phyloP scores from a whole-genome alignment of 2,329 filamentous ascomycete genomes.

The Beauveria varroae region DNA sequence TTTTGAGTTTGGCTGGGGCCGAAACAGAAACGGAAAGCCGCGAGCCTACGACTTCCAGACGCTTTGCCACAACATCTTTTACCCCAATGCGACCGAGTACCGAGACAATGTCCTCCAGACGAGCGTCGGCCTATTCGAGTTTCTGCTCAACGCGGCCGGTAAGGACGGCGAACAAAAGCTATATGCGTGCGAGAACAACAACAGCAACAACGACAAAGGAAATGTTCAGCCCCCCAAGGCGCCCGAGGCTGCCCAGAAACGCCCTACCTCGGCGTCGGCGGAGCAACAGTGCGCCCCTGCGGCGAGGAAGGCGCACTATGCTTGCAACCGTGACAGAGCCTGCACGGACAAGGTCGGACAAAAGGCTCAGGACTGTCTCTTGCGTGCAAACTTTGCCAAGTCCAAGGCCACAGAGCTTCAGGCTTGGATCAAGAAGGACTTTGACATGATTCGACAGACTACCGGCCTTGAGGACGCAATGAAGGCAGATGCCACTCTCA shows the following conservation, averaged over 20 bases:
- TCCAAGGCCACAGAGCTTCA: neutral
- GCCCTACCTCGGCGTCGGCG: neutral
- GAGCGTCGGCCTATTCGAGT: slow-evolving; percentile 41
- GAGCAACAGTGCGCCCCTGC: neutral
- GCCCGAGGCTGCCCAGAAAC: neutral
- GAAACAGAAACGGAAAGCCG: neutral
- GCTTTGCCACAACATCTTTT: slow-evolving; percentile 31
- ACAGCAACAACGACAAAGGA: too few relatives aligned
- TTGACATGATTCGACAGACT: neutral
- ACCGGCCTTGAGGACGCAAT: neutral
- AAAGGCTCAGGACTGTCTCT: neutral
- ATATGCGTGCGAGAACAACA: slow-evolving; percentile 3
- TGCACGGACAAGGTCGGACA: neutral
- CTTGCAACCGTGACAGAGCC: neutral
- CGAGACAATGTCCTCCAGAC: slow-evolving; percentile 36
- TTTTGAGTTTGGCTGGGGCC: slow-evolving; percentile 37
- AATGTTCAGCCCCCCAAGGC: neutral
- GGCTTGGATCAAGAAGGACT: neutral
- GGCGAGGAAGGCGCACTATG: neutral
- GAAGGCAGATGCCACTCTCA: neutral
- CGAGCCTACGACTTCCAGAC: neutral
- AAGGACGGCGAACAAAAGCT: slow-evolving; percentile 13
- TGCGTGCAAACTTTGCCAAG: neutral
- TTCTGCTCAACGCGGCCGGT: slow-evolving; percentile 26
- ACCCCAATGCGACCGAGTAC: slow-evolving; percentile 36